Conservation (phyloP, 2,329 filamentous ascomycete species). For the Emmonsiellopsis sp. region DNA sequence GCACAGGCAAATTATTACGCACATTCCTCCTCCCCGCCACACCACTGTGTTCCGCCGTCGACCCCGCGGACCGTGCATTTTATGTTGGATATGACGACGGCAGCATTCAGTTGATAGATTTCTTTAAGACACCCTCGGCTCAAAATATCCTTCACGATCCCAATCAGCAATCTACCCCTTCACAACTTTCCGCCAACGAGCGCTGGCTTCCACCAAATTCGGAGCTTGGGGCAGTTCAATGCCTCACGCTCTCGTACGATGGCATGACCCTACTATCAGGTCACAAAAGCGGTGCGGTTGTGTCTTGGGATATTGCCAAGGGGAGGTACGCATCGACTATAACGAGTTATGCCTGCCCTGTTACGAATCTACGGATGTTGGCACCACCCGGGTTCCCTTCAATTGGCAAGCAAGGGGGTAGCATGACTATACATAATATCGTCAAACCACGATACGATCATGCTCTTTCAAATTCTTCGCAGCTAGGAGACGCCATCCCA, state of each 20-base stretch:
- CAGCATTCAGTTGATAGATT: conserved; percentile 68
- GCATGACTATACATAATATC: conserved; percentile 50
- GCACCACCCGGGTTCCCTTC: conserved; percentile 46
- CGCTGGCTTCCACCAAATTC: conserved; percentile 46
- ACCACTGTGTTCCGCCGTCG: conserved; percentile 65
- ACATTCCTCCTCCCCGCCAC: conserved; percentile 71
- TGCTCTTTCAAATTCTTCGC: conserved; percentile 27
- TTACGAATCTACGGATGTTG: conserved; percentile 73
- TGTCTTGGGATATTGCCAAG: conserved; percentile 70
- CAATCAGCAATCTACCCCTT: conserved; percentile 31
- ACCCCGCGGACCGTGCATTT: conserved; percentile 74
- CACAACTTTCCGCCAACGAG: conserved; percentile 31
- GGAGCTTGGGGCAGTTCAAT: conserved; percentile 58
- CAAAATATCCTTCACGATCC: conserved; percentile 29
- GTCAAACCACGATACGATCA: conserved; percentile 60
- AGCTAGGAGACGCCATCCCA: conserved; percentile 30
- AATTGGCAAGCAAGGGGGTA: conserved; percentile 24
- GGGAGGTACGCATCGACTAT: conserved; percentile 59
- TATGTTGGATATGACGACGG: conserved; percentile 76
- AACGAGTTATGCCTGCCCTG: conserved; percentile 65
- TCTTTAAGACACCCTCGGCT: conserved; percentile 48
- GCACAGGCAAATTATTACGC: conserved; percentile 64
- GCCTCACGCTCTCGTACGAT: conserved; percentile 70
- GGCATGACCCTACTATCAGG: conserved; percentile 72
- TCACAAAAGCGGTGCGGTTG: conserved; percentile 68